Evolutionary conservation across 169 alveolate genomes (phyloP).

Genomic region (Condylostoma magnum): DNA sequence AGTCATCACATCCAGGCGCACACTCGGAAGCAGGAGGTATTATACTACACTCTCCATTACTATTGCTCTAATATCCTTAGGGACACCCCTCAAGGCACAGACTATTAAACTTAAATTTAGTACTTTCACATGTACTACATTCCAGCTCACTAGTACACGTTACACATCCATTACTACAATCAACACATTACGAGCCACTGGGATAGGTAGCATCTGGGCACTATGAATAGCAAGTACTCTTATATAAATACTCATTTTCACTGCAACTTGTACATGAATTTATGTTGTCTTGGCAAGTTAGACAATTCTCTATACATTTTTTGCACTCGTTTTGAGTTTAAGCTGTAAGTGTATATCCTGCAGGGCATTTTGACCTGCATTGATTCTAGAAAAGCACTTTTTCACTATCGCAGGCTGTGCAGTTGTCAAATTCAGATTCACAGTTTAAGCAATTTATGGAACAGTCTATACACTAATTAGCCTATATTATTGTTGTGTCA

Average conservation of each 20-base stretch:
- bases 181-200: neutral
- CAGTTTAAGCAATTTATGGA: neutral
- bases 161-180: neutral
- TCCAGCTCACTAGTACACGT: neutral
- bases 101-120: neutral
- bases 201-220: neutral
- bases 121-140: neutral
- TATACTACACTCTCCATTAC: conserved; percentile 1
- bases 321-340: neutral
- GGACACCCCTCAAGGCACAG: neutral
- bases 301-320: neutral
- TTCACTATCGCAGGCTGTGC: neutral
- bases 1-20: conserved; percentile 11
- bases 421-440: neutral
- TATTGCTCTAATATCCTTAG: neutral
- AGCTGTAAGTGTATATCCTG: neutral
- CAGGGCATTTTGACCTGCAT: neutral
- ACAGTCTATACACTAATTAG: neutral
- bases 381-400: neutral
- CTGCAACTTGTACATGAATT: neutral
- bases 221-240: neutral
- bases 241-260: neutral
- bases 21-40: conserved; percentile 19
- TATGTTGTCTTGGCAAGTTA: neutral
- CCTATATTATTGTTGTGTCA: neutral